Evolutionary conservation across 2,329 filamentous ascomycete genomes (phyloP).

Genomic region (Xylariales sp.): DNA sequence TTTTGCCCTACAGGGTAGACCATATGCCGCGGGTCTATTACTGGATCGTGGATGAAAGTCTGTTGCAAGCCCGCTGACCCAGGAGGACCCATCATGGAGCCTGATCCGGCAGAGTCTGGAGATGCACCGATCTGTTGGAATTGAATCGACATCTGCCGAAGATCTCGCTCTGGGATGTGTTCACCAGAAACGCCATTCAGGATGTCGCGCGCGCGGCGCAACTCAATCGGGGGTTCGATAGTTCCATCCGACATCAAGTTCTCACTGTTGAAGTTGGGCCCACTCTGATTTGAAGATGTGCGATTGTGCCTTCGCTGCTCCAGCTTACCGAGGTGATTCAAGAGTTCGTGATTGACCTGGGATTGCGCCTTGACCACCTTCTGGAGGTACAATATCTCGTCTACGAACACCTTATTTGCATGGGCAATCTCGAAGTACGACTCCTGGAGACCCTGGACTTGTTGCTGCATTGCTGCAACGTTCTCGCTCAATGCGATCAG

Average conservation of each 20-base stretch:
- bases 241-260: conserved; percentile 39
- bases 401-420: conserved; percentile 57
- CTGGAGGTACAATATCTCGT: conserved; percentile 57
- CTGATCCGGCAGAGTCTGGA: conserved; percentile 45
- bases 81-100: conserved; percentile 54
- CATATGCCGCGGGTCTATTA: conserved; percentile 57
- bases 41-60: conserved; percentile 45
- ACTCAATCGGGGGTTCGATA: conserved; percentile 43
- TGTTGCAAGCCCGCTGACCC: conserved; percentile 33
- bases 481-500: conserved; percentile 86
- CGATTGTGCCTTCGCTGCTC: conserved; percentile 40
- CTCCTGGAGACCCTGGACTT: conserved; percentile 83
- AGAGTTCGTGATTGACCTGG: conserved; percentile 53
- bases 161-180: conserved; percentile 46
- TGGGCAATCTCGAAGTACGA: conserved; percentile 73
- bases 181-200: conserved; percentile 49
- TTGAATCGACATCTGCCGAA: conserved; percentile 49
- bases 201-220: conserved; percentile 54
- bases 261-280: conserved; percentile 29
- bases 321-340: conserved; percentile 49
- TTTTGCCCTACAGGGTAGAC: conserved; percentile 90
- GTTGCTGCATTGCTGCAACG: conserved; percentile 84
- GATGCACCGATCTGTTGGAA: conserved; percentile 48
- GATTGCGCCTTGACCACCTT: conserved; percentile 56
- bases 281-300: conserved; percentile 28